Conservation (phyloP, 345 rosid genomes). For the Bruguiera parviflora region DNA sequence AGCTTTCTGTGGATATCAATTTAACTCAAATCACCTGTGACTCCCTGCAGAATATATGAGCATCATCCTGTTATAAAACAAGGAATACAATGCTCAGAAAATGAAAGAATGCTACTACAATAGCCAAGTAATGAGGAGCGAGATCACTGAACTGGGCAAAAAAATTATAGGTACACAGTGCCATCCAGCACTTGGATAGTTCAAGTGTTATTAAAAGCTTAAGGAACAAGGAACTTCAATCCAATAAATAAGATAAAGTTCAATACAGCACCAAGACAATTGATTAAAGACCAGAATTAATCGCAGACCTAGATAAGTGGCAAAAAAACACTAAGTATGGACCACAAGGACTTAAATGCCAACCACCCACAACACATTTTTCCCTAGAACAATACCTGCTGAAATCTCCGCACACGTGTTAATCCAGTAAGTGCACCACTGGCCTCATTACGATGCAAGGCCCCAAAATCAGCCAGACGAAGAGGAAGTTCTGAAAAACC, state of each 20-base stretch:
- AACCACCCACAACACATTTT: background rate
- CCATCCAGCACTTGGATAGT: no score
- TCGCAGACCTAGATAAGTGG: no score
- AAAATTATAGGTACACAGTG: background rate
- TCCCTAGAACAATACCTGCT: slow-evolving; percentile 59
- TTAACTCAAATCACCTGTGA: slow-evolving; percentile 52
- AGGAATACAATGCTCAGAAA: background rate
- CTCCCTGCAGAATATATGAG: slow-evolving; percentile 90
- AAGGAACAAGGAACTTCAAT: background rate
- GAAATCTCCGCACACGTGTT: slow-evolving; percentile 95
- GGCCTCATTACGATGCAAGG: slow-evolving; percentile 93
- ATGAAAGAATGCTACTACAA: background rate
- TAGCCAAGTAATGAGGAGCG: background rate
- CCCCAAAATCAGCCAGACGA: slow-evolving; percentile 94
- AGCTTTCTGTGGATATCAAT: slow-evolving; percentile 4
- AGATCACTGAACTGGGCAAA: background rate
- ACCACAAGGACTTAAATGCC: background rate
- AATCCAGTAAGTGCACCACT: slow-evolving; percentile 96
- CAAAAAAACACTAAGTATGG: background rate
- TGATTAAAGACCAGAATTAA: background rate
- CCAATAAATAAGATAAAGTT: background rate
- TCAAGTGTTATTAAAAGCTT: background rate
- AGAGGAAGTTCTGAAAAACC: slow-evolving; percentile 72
- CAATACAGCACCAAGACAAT: background rate
- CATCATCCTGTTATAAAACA: slow-evolving; percentile 73